Evolutionary conservation across 768 basidiomycete genomes (phyloP).

Genomic region (Xerocomellus chrysenteron): DNA sequence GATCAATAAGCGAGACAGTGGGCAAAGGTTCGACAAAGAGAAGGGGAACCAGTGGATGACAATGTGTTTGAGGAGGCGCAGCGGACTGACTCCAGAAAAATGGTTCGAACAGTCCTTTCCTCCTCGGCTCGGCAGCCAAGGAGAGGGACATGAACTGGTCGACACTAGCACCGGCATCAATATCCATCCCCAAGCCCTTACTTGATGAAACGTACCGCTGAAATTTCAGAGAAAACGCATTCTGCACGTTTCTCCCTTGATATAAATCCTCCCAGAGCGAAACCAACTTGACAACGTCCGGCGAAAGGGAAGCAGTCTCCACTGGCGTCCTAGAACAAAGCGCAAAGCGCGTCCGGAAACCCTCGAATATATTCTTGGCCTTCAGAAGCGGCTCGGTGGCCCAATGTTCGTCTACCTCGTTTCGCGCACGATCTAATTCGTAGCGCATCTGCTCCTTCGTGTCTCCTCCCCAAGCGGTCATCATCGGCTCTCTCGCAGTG

Average conservation of each 20-base stretch:
- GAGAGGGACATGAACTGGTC: constrained; percentile 82
- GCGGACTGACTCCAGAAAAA: constrained; percentile 63
- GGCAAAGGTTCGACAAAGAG: constrained; percentile 78
- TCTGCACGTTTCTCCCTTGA: constrained; percentile 38
- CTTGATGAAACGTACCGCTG: constrained; percentile 47
- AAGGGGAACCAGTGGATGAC: constrained; percentile 58
- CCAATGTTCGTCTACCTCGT: constrained; percentile 46
- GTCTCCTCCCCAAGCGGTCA: constrained; percentile 73
- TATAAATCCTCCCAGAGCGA: constrained; percentile 57
- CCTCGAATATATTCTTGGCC: constrained; percentile 51
- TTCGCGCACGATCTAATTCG: constrained; percentile 46
- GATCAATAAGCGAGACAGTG: constrained; percentile 63
- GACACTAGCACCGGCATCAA: constrained; percentile 40
- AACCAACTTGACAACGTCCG: constrained; percentile 51
- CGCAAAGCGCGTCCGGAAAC: constrained; percentile 47
- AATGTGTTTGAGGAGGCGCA: constrained; percentile 37
- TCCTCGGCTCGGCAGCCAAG: constrained; percentile 68
- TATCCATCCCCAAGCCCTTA: not conserved
- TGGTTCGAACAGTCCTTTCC: constrained; percentile 74
- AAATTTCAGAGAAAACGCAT: constrained; percentile 52
- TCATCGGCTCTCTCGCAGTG: constrained; percentile 39
- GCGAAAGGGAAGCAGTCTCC: constrained; percentile 39
- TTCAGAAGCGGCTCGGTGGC: constrained; percentile 39
- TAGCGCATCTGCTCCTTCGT: constrained; percentile 45
- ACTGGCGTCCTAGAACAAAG: constrained; percentile 47